These are phyloP conservation scores for Diplogelasinospora grovesii DNA, from an alignment of 495 filamentous ascomycete genomes.

Conservation along the genomic window DNA sequence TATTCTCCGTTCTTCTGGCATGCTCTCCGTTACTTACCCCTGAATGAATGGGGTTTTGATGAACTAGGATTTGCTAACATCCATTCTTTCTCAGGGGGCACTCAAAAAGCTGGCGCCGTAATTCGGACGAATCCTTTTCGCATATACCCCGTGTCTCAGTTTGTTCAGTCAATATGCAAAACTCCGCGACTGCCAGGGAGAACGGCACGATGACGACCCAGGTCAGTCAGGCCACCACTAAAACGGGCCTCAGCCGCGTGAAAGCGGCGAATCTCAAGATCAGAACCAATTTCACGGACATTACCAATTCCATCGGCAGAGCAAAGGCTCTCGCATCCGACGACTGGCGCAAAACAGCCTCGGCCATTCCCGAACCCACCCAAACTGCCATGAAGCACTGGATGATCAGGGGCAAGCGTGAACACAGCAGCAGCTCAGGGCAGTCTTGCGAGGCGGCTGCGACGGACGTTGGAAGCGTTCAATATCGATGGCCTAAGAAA, in stretches of 20 bases:
- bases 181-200: no score
- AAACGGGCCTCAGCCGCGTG: constrained; percentile 6
- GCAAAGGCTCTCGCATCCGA: constrained; percentile 18
- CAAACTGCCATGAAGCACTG: no score
- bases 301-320: constrained; percentile 3
- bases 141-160: background rate
- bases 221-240: constrained; percentile 1
- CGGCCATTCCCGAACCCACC: no score
- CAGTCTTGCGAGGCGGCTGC: no score
- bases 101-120: no score
- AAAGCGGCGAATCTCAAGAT: constrained; percentile 7
- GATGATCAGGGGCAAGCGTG: background rate
- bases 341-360: constrained; percentile 23
- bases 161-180: background rate
- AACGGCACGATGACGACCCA: constrained; percentile 10
- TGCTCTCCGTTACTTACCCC: no score
- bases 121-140: no score
- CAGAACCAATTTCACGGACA: constrained; percentile 12
- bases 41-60: no score
- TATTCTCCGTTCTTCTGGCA: no score
- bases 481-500: constrained; percentile 9
- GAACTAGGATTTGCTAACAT: no score
- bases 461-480: no score
- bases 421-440: constrained; percentile 6
- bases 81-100: no score